Base-by-base conservation (phyloP, 2,329 filamentous ascomycete genomes). In the Scleromitrula shiraiana region DNA sequence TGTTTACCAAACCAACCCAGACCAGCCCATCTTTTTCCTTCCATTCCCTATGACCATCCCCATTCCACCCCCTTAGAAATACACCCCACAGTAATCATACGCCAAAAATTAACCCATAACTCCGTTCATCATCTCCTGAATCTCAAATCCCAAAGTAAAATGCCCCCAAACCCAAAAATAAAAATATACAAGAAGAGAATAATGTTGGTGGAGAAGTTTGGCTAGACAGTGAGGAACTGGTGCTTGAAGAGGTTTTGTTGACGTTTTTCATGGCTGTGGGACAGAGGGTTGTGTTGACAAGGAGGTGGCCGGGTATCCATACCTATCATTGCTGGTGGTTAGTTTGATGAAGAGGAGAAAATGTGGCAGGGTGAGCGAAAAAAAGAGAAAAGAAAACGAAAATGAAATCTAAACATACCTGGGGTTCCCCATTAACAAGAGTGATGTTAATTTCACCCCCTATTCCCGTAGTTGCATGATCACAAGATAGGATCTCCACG, bases 401-500 rank as follows among this genome's bases (percentile, higher is more conserved):
- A 32, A 20, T 23, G 30, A 30, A 6, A 20, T 33, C 12, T 15
- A 8, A 8, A 22, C 33, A 46, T 46, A 46, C 47, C 41, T 45
- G 33, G 17, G 41, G 41, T 35, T 40, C 41, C 35, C 35, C 47
- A 1, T 27, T 35, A 10, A 12, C 32, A 4, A 45, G 37, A 7
- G 33, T 40, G 9, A 49, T 14, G 20, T 26, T 44, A 17, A 49
- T 35, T 4, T 37, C 12, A 17, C 47, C 47, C 4, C 26, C 22
- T 1, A 20, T 0, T 6, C 47, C 47, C 5, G 47, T 22, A 26
- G 26, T 30, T 20, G 20, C 20, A 30, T 32, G 46, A 7, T 27
- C 29, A 12, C 47, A 50, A 24, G 22, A 39, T 10, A 46, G 17
- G 10, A 56, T 36, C 15, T 56, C 55, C 29, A 56, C 43, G 36